phyloP scores from a whole-genome alignment of 2,329 filamentous ascomycete genomes.

The Monilinia fructigena region DNA sequence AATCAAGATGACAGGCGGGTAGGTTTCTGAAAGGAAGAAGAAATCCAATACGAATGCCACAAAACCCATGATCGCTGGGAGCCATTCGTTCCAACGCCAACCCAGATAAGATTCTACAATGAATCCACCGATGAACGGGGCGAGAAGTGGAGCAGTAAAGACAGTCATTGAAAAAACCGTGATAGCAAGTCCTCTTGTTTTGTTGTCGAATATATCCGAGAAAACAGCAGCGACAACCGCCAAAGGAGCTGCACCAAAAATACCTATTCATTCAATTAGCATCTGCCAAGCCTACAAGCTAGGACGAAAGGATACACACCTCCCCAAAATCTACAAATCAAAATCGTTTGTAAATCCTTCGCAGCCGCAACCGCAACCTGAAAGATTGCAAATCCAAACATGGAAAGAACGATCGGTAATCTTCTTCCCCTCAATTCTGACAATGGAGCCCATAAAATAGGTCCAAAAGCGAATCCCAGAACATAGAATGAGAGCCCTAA shows the following conservation, averaged over 20 bases:
- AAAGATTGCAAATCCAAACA: conserved; percentile 70
- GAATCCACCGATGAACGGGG: conserved; percentile 68
- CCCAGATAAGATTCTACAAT: conserved; percentile 60
- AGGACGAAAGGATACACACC: conserved; percentile 49
- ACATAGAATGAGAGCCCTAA: conserved; percentile 69
- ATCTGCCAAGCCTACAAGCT: background rate
- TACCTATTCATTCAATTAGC: conserved; percentile 39
- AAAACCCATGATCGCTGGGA: conserved; percentile 62
- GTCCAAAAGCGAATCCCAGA: conserved; percentile 70
- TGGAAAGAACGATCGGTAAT: conserved; percentile 58
- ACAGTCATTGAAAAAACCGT: conserved; percentile 61
- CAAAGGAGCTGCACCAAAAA: conserved; percentile 67
- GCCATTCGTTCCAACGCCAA: conserved; percentile 73
- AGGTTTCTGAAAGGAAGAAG: conserved; percentile 66
- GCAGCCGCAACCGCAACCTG: conserved; percentile 62
- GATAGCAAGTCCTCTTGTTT: conserved; percentile 57
- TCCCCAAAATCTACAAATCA: conserved; percentile 70
- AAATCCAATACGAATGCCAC: conserved; percentile 58
- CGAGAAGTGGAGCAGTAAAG: conserved; percentile 65
- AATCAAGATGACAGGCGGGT: conserved; percentile 65
- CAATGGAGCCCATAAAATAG: conserved; percentile 69
- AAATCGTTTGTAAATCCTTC: conserved; percentile 67
- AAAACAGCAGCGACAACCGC: conserved; percentile 70
- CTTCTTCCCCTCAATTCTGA: conserved; percentile 69
- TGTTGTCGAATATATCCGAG: conserved; percentile 69